Percentiles rank a stretch among this genome's conserved stretches.
Conservation (phyloP, 371 early-diverging fungal species). For the Basidiobolus meristosporus region DNA sequence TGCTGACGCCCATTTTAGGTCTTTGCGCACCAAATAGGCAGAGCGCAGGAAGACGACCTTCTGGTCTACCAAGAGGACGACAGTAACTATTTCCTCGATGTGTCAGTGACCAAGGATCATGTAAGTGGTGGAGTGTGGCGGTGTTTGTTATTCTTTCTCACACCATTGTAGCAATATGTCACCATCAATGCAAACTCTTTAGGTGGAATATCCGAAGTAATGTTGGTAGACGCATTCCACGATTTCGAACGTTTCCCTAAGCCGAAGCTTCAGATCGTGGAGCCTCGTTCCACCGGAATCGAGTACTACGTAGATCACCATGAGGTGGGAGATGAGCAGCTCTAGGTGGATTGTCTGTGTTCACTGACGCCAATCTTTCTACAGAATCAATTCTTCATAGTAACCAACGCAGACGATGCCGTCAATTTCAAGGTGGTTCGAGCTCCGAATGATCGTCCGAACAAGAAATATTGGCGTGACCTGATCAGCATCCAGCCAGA, state of each 20-base stretch:
- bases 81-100: slow-evolving; percentile 54
- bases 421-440: slow-evolving; percentile 39
- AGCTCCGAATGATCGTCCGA: slow-evolving; percentile 14
- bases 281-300: slow-evolving; percentile 29
- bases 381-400: slow-evolving; percentile 40
- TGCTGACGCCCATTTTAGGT: slow-evolving; percentile 11
- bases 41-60: slow-evolving; percentile 25
- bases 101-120: slow-evolving; percentile 59
- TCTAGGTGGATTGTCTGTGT: too few species aligned
- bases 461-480: slow-evolving; percentile 30
- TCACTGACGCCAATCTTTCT: too few species aligned
- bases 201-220: slow-evolving; percentile 47
- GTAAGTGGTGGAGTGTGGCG: slow-evolving; percentile 7
- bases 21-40: slow-evolving; percentile 31
- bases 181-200: slow-evolving; percentile 56
- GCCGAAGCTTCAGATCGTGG: slow-evolving; percentile 16
- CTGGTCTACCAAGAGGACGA: slow-evolving; percentile 46
- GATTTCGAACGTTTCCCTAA: slow-evolving; percentile 13
- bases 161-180: slow-evolving; percentile 22
- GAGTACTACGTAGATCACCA: slow-evolving; percentile 74
- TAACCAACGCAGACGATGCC: slow-evolving; percentile 44
- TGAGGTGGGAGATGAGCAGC: slow-evolving; percentile 16
- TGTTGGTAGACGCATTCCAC: slow-evolving; percentile 24
- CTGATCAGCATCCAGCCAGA: slow-evolving; percentile 29
- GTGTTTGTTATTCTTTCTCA: not conserved